Evolutionary conservation across 176 grass and related monocot species (phyloP), one percentile per base, ranked within the genome.

Genomic region (Oryza brachyantha): DNA sequence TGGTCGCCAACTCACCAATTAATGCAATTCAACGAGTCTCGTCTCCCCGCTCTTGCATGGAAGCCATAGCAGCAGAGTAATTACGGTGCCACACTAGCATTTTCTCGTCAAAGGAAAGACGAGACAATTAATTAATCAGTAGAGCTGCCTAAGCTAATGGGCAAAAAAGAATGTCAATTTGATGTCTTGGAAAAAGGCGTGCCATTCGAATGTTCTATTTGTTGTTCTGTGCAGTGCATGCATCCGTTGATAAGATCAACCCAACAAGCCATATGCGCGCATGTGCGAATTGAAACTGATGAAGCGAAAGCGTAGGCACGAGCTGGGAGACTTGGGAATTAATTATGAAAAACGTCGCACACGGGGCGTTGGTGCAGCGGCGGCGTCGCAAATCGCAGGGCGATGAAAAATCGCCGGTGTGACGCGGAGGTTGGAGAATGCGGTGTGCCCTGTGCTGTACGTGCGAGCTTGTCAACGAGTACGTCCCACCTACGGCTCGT

Each of bases 371-470:
- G 8, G 29, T 21, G 3, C 2, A 5, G 13, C 0, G 1, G 73
- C 0, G 1, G 73, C 1, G 13, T 17, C 41, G 61, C 4, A 28
- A 41, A 22, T 9, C 8, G 59, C 14, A 1, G 37, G 73, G 73
- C 57, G 58, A 43, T n/a, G 13, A 31, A 37, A 79, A 68, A 39
- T 67, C 31, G 3, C n/a, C 10, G 8, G 31, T 57, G 76, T 39
- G 77, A 79, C 45, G 77, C 77, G 64, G 64, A 79, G 13, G 63
- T 10, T 67, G 31, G 76, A 55, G 41, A 35, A 38, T 27, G 76
- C 29, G 5, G 27, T 25, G 5, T 11, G 6, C 3, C 19, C 14
- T 5, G n/a, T n/a, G 48, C 48, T 2, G 55, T 14, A 8, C 0
- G 1, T n/a, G 16, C 5, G 21, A 52, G 46, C 5, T 50, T 31